Conservation (phyloP, 2,329 filamentous ascomycete genomes). For the Diplodia corticola region DNA sequence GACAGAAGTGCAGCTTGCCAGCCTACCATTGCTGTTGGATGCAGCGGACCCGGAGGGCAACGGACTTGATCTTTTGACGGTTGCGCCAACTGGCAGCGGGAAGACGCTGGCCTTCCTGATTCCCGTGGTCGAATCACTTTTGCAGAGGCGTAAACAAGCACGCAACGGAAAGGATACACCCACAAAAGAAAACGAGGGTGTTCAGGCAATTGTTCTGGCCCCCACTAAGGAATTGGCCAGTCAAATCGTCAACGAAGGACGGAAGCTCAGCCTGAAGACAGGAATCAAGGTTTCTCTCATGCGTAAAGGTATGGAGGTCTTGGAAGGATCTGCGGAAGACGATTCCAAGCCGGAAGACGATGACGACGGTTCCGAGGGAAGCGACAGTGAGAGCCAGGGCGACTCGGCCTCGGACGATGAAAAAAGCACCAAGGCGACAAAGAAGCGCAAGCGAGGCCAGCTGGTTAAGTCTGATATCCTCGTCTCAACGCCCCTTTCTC, state of each 20-base stretch:
- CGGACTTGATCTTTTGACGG: conserved; percentile 74
- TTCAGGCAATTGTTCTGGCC: conserved; percentile 48
- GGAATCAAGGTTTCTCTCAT: conserved; percentile 78
- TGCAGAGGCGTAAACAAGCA: conserved; percentile 33
- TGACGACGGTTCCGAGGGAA: conserved; percentile 35
- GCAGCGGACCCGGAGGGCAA: conserved; percentile 12
- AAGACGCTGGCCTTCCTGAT: conserved; percentile 95
- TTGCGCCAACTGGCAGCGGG: conserved; percentile 93
- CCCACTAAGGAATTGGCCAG: conserved; percentile 53
- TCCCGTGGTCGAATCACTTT: conserved; percentile 75
- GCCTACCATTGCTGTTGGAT: conserved; percentile 68
- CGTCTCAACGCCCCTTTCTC: conserved; percentile 74
- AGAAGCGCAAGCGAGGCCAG: conserved; percentile 43
- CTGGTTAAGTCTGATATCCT: conserved; percentile 74
- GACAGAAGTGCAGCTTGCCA: conserved; percentile 90
- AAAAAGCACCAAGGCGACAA: conserved; percentile 39
- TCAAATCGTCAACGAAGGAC: conserved; percentile 66
- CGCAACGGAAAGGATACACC: neutral
- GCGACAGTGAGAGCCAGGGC: conserved; percentile 42
- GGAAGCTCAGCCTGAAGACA: conserved; percentile 76
- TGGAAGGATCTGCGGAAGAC: conserved; percentile 37
- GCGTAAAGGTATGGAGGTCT: conserved; percentile 77
- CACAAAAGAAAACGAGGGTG: neutral
- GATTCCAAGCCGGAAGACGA: conserved; percentile 35
- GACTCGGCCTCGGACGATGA: conserved; percentile 35